These are phyloP conservation scores for Saussurea involucrata DNA, from an alignment of 129 eudicot species.

Conservation along the genomic window DNA sequence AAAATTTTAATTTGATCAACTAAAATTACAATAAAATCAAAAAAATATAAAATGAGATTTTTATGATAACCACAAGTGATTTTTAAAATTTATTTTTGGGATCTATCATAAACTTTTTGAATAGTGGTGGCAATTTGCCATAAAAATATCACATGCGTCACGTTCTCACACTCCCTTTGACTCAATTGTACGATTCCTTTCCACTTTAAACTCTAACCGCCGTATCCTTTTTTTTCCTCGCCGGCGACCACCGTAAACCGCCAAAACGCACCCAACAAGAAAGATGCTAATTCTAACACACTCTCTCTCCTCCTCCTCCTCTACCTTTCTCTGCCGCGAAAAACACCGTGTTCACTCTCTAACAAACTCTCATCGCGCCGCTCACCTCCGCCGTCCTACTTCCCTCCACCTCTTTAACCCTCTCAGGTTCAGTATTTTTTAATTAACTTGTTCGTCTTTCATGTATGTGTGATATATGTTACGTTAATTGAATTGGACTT, in stretches of 20 bases:
- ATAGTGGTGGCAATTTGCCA: not conserved
- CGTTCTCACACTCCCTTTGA: not conserved
- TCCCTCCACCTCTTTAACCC: constrained; percentile 26
- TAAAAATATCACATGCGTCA: not conserved
- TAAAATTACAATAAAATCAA: too few relatives aligned
- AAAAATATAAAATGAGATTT: too few relatives aligned
- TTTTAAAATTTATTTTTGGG: too few relatives aligned
- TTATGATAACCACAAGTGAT: too few relatives aligned
- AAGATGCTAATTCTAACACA: constrained; percentile 41
- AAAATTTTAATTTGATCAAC: too few relatives aligned
- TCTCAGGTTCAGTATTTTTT: constrained; percentile 25
- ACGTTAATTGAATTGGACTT: not conserved
- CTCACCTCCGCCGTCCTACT: constrained; percentile 19
- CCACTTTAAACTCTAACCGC: not conserved
- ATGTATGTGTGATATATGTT: not conserved
- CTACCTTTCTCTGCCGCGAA: constrained; percentile 14
- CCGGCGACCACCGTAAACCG: constrained; percentile 18
- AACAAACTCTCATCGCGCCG: constrained; percentile 14
- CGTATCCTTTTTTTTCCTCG: not conserved
- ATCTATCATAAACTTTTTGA: not conserved
- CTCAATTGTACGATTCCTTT: not conserved
- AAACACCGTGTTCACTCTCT: constrained; percentile 21
- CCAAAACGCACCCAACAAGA: constrained; percentile 11
- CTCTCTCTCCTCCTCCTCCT: constrained; percentile 20
- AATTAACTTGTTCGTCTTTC: not conserved